Base-by-base conservation (phyloP, 192 early-diverging fungal genomes). In the Podochytrium sp. region DNA sequence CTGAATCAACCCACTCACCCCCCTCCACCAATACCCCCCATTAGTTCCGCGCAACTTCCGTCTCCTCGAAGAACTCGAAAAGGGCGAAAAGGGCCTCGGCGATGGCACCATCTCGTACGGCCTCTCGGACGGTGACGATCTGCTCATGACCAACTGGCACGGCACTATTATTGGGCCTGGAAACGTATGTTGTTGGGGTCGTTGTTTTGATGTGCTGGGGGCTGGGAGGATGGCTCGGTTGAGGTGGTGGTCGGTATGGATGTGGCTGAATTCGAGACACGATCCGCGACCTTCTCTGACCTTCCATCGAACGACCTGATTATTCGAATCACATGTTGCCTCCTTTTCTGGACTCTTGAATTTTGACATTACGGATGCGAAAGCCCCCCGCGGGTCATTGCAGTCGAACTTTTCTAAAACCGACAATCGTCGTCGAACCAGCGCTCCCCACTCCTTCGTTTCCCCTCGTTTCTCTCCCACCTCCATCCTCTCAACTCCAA, bases 1-100 rank as follows among this genome's bases (percentile, higher is more conserved):
- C n/a, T n/a, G n/a, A n/a, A n/a, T n/a, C n/a, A 25, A 10, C 52
- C 30, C 7, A 10, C 52, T 23, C 52, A 55, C 30, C 23, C 52
- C 7, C 7, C 52, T 29, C 23, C 52, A 55, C 52, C 1, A 20
- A 7, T 55, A 38, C 60, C 43, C 20, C 14, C 25, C 65, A 25
- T 18, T 69, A 95, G 95, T 96, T 79, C 97, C 97, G 52, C 92
- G 96, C 77, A 98, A 96, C 83, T 98, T 99, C 81, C 88, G 92
- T 68, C 90, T 99, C 69, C 84, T 99, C 32, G 94, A 95, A 69
- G 97, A 99, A 80, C 90, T 98, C 34, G 97, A 99, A 78, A 94
- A 95, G 81, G 95, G 94, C 52, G 96, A 97, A 76, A 98, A 99
- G 84, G 94, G 94, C 49, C 87, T 92, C 77, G 94, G 96, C 59